phyloP scores from a whole-genome alignment of 148 eudicot species.

The Rhododendron molle region DNA sequence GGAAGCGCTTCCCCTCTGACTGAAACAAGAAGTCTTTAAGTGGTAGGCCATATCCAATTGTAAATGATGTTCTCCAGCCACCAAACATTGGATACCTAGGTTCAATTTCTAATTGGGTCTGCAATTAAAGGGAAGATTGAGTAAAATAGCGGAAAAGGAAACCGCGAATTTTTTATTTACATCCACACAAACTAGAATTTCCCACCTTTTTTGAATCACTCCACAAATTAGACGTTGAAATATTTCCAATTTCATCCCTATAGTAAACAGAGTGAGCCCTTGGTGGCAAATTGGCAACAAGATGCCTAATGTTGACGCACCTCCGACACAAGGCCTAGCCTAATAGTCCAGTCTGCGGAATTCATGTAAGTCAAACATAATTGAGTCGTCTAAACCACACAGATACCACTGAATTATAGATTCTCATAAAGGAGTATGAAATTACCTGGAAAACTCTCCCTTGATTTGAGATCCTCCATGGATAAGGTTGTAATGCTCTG shows the following conservation, averaged over 20 bases:
- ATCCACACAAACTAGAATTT: not conserved
- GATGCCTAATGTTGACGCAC: slow-evolving; percentile 60
- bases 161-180: not conserved
- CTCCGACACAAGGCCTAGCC: slow-evolving; percentile 57
- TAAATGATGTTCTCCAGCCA: slow-evolving; percentile 91
- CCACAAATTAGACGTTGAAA: slow-evolving; percentile 83
- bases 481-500: slow-evolving; percentile 81
- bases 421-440: not conserved
- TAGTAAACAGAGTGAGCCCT: slow-evolving; percentile 93
- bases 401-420: not conserved
- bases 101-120: slow-evolving; percentile 86
- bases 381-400: not conserved
- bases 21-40: slow-evolving; percentile 77
- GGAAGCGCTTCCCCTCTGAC: slow-evolving; percentile 73
- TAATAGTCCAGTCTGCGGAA: slow-evolving; percentile 75
- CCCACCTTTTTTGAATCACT: slow-evolving; percentile 61
- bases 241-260: slow-evolving; percentile 97
- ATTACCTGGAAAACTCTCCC: slow-evolving; percentile 89
- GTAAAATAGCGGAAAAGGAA: slow-evolving; percentile 10
- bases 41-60: slow-evolving; percentile 89
- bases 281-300: slow-evolving; percentile 71
- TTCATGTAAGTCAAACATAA: not conserved
- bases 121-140: slow-evolving; percentile 30
- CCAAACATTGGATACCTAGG: slow-evolving; percentile 96
- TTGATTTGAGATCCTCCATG: slow-evolving; percentile 84